These are phyloP conservation scores for Sugiyamaella xylanicola DNA, from an alignment of 1,139 yeast species.

Conservation along the genomic window DNA sequence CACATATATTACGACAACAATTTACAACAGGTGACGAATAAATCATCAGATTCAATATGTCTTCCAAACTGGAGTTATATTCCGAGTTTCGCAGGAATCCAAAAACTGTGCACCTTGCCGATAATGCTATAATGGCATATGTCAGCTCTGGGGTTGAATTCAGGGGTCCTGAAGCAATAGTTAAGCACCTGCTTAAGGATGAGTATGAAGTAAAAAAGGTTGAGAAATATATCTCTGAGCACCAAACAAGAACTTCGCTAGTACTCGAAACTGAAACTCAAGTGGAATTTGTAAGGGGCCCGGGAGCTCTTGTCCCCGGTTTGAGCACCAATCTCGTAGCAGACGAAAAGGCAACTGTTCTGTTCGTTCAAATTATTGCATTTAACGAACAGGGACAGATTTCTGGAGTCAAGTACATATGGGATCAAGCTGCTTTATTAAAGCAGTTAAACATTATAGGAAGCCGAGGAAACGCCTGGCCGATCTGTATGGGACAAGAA, in stretches of 20 bases:
- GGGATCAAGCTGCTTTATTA: slow-evolving; percentile 41
- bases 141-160: slow-evolving; percentile 32
- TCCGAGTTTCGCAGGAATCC: slow-evolving; percentile 28
- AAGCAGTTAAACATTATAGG: slow-evolving; percentile 39
- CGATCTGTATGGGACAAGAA: slow-evolving; percentile 34
- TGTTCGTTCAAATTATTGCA: slow-evolving; percentile 33
- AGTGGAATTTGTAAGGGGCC: slow-evolving; percentile 35
- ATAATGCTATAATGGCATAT: slow-evolving; percentile 29
- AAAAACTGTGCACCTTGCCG: slow-evolving; percentile 22
- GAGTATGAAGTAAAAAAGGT: slow-evolving; percentile 29
- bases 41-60: slow-evolving; percentile 10
- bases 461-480: slow-evolving; percentile 38
- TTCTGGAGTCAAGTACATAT: slow-evolving; percentile 30
- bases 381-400: slow-evolving; percentile 29
- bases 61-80: slow-evolving; percentile 21
- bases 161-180: slow-evolving; percentile 27
- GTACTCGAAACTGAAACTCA: slow-evolving; percentile 35
- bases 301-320: slow-evolving; percentile 37
- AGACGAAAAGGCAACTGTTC: slow-evolving; percentile 34
- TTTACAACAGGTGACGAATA: not conserved
- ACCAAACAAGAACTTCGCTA: slow-evolving; percentile 27
- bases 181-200: slow-evolving; percentile 29
- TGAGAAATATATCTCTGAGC: slow-evolving; percentile 29
- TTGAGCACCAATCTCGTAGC: slow-evolving; percentile 36
- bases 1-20: not conserved